phyloP scores from a whole-genome alignment of 208 protist species.

The Tritrichomonas foetus region DNA sequence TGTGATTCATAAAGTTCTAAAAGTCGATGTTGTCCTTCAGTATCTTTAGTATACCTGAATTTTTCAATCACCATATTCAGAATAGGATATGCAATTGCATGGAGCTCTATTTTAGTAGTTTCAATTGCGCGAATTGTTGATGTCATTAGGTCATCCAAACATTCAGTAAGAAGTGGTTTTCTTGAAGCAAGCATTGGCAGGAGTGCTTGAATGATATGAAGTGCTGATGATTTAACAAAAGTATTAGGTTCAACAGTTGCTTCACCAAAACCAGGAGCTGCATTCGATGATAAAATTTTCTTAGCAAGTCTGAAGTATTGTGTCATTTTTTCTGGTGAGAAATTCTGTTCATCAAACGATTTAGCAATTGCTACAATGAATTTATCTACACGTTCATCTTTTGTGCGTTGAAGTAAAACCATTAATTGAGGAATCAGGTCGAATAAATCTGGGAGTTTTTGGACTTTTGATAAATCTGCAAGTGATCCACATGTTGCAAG shows the following conservation, averaged over 20 bases:
- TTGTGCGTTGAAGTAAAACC: background rate
- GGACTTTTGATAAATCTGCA: background rate
- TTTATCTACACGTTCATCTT: background rate
- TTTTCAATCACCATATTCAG: background rate
- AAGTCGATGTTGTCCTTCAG: background rate
- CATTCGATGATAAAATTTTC: background rate
- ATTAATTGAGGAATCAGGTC: background rate
- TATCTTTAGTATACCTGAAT: background rate
- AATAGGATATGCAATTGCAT: background rate
- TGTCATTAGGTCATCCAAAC: slow-evolving; percentile 28
- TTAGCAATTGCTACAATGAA: background rate
- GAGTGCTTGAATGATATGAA: background rate
- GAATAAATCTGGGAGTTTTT: background rate
- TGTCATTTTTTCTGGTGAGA: background rate
- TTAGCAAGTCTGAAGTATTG: background rate
- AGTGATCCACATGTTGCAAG: background rate
- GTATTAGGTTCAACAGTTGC: background rate
- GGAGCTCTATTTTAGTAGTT: background rate
- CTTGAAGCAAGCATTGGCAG: background rate
- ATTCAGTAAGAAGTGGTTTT: background rate
- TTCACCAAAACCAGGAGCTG: background rate
- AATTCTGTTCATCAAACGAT: background rate
- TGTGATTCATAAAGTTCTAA: background rate
- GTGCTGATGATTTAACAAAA: background rate
- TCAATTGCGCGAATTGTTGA: slow-evolving; percentile 26